These are phyloP conservation scores for Kwoniella europaea DNA, from an alignment of 768 basidiomycete species.

Conservation along the genomic window DNA sequence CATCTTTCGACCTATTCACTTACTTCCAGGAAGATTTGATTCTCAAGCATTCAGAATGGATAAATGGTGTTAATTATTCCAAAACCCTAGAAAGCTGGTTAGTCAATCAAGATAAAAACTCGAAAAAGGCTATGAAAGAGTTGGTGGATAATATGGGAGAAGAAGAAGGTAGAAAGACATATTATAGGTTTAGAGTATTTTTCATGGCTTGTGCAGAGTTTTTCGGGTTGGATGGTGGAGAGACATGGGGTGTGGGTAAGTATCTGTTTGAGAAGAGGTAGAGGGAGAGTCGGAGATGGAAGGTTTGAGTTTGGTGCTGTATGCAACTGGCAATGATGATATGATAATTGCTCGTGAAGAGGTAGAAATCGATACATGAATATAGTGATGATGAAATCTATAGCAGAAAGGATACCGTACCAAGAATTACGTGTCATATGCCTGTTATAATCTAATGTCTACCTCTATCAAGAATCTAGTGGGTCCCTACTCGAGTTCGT, in stretches of 20 bases:
- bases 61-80: slow-evolving; percentile 70
- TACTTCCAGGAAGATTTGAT: slow-evolving; percentile 72
- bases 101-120: slow-evolving; percentile 65
- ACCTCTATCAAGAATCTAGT: too few species aligned
- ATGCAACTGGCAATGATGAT: neutral
- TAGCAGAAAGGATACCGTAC: too few species aligned
- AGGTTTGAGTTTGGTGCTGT: neutral
- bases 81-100: slow-evolving; percentile 73
- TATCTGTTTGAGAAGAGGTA: slow-evolving; percentile 46
- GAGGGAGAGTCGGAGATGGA: neutral
- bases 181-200: slow-evolving; percentile 73
- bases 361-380: neutral
- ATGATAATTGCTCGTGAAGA: neutral
- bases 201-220: slow-evolving; percentile 74
- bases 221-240: slow-evolving; percentile 67
- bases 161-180: slow-evolving; percentile 67
- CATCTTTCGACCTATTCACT: slow-evolving; percentile 61
- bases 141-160: slow-evolving; percentile 63
- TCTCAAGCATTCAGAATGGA: slow-evolving; percentile 67
- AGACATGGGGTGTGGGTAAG: slow-evolving; percentile 64
- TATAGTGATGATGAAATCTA: too few species aligned
- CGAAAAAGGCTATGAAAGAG: slow-evolving; percentile 63
- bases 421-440: too few species aligned
- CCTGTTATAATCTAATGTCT: too few species aligned
- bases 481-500: too few species aligned